A percentile compares a stretch with the other conserved stretches of the same genome.
phyloP scores from a whole-genome alignment of 441 rosid genomes.

The Eruca vesicaria region DNA sequence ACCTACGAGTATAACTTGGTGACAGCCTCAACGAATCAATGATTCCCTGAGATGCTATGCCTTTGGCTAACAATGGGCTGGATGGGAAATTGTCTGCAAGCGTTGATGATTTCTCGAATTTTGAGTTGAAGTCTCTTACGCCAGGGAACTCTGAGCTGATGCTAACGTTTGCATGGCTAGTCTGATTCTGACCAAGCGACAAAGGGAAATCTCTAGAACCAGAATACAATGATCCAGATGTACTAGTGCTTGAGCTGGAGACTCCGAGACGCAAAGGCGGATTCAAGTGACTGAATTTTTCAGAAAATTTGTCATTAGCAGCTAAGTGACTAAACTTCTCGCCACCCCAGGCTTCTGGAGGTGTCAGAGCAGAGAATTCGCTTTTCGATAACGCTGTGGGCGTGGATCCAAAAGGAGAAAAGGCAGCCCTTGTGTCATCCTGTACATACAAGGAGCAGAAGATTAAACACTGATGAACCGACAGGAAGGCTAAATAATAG shows the following conservation, averaged over 20 bases:
- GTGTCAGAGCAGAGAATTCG: conserved; percentile 68
- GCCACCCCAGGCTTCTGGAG: conserved; percentile 98
- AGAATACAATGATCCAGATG: conserved; percentile 56
- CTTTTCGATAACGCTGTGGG: conserved; percentile 49
- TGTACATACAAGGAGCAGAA: conserved; percentile 23
- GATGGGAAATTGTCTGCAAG: conserved; percentile 44
- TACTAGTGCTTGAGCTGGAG: conserved; percentile 45
- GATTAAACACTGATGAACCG: conserved; percentile 1
- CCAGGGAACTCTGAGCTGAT: conserved; percentile 45
- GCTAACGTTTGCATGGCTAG: conserved; percentile 41
- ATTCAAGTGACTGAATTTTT: conserved; percentile 50
- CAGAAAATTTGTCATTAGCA: conserved; percentile 70
- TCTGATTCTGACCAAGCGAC: conserved; percentile 42
- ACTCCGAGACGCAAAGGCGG: conserved; percentile 58
- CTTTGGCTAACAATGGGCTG: conserved; percentile 48
- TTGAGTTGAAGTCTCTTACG: conserved; percentile 44
- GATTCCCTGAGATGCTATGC: conserved; percentile 39
- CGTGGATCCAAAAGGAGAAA: conserved; percentile 41
- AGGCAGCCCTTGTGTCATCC: conserved; percentile 56
- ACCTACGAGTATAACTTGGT: conserved; percentile 52
- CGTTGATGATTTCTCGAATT: conserved; percentile 47
- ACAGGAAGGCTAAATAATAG: not conserved
- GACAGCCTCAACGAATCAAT: conserved; percentile 50
- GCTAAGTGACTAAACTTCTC: conserved; percentile 48
- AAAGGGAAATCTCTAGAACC: conserved; percentile 57